Evolutionary conservation across 2,329 filamentous ascomycete species (phyloP).

Genomic region (Ophiostoma ulmi): DNA sequence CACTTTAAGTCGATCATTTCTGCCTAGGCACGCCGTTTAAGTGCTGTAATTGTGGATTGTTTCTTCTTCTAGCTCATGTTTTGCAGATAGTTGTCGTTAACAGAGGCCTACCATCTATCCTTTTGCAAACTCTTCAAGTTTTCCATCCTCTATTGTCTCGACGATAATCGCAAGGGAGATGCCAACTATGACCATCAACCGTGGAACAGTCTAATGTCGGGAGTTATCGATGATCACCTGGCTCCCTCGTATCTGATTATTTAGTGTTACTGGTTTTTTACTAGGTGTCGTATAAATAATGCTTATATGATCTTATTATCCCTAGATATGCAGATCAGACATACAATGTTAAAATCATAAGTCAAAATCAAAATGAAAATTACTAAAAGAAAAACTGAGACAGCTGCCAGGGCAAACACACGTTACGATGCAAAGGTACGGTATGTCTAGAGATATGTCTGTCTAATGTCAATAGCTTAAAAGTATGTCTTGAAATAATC

Average conservation of each 20-base stretch:
- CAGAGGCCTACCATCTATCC: background rate
- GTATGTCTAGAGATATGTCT: slow-evolving; percentile 1
- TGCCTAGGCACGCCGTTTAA: background rate
- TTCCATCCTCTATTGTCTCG: background rate
- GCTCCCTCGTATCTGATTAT: background rate
- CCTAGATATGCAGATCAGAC: background rate
- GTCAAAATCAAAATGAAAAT: background rate
- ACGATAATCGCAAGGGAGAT: background rate
- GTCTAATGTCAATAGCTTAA: background rate
- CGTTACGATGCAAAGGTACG: slow-evolving; percentile 11
- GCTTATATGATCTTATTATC: background rate
- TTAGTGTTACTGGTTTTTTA: background rate
- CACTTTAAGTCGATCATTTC: background rate
- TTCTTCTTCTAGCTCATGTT: background rate
- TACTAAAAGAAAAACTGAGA: background rate
- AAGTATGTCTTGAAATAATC: background rate
- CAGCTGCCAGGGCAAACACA: slow-evolving; percentile 10
- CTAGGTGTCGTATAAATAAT: background rate
- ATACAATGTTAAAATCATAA: background rate
- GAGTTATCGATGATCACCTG: background rate
- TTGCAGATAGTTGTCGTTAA: background rate
- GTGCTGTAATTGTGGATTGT: background rate
- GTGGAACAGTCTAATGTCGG: background rate
- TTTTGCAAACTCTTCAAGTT: too few relatives aligned
- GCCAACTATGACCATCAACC: background rate